Conservation (phyloP, 345 rosid species). For the Camelina sativa region DNA sequence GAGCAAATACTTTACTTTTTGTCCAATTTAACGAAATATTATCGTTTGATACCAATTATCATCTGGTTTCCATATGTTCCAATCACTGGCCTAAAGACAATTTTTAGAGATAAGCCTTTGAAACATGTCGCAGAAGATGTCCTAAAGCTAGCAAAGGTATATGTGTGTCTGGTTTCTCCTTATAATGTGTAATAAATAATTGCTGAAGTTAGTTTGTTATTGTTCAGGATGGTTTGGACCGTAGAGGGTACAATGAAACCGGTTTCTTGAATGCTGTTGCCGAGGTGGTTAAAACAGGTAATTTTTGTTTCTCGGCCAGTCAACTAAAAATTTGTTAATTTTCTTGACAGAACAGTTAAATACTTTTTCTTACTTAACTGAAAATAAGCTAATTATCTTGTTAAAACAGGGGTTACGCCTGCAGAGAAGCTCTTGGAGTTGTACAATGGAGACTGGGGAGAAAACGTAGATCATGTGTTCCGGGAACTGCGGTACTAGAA, state of each 20-base stretch:
- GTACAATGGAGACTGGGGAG: conserved; percentile 70
- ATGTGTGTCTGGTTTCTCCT: neutral
- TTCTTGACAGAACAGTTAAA: neutral
- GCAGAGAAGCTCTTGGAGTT: conserved; percentile 77
- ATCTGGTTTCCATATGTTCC: conserved; percentile 62
- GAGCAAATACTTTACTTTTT: neutral
- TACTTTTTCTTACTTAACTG: too few relatives aligned
- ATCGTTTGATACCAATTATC: neutral
- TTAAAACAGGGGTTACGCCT: conserved; percentile 65
- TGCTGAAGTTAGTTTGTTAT: neutral
- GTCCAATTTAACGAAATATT: neutral
- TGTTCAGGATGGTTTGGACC: conserved; percentile 81
- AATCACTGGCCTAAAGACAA: conserved; percentile 70
- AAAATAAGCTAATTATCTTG: neutral
- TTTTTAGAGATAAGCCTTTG: conserved; percentile 68
- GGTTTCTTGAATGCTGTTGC: conserved; percentile 71
- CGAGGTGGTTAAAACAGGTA: conserved; percentile 86
- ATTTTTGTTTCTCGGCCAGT: neutral
- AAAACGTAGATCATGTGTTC: conserved; percentile 69
- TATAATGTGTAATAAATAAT: neutral
- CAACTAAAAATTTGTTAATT: neutral
- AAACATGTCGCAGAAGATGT: conserved; percentile 76
- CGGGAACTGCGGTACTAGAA: conserved; percentile 58
- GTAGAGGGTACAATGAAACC: conserved; percentile 82
- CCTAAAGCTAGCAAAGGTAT: conserved; percentile 72